phyloP scores from a whole-genome alignment of 179 eudicot species.

The Spinacia oleracea region DNA sequence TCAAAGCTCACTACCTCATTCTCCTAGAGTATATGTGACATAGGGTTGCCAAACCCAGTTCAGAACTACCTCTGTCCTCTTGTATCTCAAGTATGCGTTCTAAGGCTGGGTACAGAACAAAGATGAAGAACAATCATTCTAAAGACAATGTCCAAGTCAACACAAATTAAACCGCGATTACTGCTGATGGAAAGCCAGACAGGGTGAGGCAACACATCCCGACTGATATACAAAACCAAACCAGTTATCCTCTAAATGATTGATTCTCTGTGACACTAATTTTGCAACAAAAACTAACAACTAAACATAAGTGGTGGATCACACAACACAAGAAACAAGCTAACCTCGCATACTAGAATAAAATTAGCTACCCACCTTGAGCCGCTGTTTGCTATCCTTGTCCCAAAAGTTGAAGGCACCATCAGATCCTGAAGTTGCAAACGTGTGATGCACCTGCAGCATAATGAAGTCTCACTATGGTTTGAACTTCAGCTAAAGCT shows the following conservation, averaged over 20 bases:
- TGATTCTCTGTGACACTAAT: neutral
- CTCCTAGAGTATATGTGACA: no score
- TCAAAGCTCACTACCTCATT: no score
- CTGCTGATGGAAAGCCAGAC: neutral
- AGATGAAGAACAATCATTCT: no score
- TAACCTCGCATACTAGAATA: neutral
- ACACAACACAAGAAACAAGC: neutral
- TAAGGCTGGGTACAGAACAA: no score
- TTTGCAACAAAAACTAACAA: neutral
- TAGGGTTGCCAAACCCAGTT: no score
- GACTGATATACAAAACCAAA: neutral
- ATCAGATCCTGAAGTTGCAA: constrained; percentile 96
- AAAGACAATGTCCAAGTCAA: no score
- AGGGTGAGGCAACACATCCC: neutral
- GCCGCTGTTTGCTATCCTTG: constrained; percentile 95
- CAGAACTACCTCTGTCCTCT: no score
- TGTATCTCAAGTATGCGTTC: no score
- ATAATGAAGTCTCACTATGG: constrained; percentile 7
- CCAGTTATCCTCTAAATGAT: neutral
- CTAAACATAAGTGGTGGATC: neutral
- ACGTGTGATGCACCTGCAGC: constrained; percentile 77
- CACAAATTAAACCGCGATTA: neutral
- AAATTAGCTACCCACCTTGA: constrained; percentile 51
- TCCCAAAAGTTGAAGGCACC: constrained; percentile 95
- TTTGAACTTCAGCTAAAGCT: neutral